A percentile compares a stretch with the other conserved stretches of the same genome.
These are phyloP conservation scores for Crucibulum laeve DNA, from an alignment of 768 basidiomycete genomes.

Conservation along the genomic window DNA sequence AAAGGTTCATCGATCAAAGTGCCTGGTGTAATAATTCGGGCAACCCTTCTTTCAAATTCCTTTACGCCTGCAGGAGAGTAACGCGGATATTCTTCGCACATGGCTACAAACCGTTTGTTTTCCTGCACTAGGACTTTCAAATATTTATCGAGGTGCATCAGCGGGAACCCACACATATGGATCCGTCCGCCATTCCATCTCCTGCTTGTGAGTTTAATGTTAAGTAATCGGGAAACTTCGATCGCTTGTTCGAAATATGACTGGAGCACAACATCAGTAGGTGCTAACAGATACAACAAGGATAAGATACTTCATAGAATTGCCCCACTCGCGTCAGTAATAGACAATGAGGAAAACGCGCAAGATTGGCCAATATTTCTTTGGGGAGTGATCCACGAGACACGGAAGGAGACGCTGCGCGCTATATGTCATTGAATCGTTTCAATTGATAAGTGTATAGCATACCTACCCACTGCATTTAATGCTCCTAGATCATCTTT, in stretches of 20 bases:
- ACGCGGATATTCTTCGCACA: constrained; percentile 88
- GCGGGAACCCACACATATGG: constrained; percentile 90
- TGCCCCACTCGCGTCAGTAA: constrained; percentile 90
- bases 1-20: constrained; percentile 93
- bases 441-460: too few species aligned
- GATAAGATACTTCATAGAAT: constrained; percentile 79
- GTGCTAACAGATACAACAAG: constrained; percentile 1
- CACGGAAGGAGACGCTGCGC: constrained; percentile 5
- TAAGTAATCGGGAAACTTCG: constrained; percentile 70
- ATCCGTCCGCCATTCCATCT: constrained; percentile 68
- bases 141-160: constrained; percentile 80
- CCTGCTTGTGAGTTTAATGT: constrained; percentile 78
- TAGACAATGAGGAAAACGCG: constrained; percentile 81
- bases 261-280: constrained; percentile 32
- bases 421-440: not conserved
- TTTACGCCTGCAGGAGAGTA: constrained; percentile 40
- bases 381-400: constrained; percentile 52
- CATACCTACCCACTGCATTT: too few species aligned
- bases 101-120: constrained; percentile 80
- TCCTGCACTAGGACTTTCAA: constrained; percentile 83
- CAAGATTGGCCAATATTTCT: constrained; percentile 68
- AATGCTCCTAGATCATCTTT: too few species aligned
- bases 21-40: constrained; percentile 87
- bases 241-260: constrained; percentile 92
- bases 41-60: constrained; percentile 76